These are phyloP conservation scores for Telopea speciosissima DNA, from an alignment of 177 flowering plant genomes.

Conservation along the genomic window DNA sequence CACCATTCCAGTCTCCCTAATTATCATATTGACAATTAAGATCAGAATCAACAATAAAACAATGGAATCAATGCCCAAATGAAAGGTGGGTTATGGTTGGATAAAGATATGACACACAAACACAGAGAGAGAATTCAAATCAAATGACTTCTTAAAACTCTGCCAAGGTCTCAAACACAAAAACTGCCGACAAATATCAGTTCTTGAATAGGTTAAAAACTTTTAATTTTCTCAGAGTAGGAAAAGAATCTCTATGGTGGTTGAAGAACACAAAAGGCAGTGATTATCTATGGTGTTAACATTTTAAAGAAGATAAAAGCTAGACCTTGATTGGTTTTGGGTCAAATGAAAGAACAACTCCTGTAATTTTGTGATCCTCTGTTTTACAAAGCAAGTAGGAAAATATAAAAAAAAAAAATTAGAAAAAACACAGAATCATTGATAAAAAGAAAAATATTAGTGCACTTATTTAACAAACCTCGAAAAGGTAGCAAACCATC, in stretches of 20 bases:
- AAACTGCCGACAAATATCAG: no score
- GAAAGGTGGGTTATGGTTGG: not conserved
- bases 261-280: no score
- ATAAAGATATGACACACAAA: no score
- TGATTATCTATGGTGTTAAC: no score
- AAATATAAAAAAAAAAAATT: no score
- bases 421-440: no score
- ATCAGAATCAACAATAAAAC: not conserved
- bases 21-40: not conserved
- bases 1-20: constrained; percentile 42
- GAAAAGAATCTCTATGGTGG: no score
- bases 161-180: no score
- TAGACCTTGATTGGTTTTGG: constrained; percentile 29
- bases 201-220: not conserved
- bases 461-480: constrained; percentile 20
- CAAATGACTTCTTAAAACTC: no score
- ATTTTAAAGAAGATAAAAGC: no score
- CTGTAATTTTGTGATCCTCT: constrained; percentile 36
- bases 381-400: constrained; percentile 8
- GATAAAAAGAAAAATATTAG: not conserved
- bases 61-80: not conserved
- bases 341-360: constrained; percentile 29
- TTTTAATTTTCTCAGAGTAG: no score
- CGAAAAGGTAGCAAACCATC: constrained; percentile 40
- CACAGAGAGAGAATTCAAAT: no score